Conservation (phyloP, 305 asterid species). For the Plantago coronopus region DNA sequence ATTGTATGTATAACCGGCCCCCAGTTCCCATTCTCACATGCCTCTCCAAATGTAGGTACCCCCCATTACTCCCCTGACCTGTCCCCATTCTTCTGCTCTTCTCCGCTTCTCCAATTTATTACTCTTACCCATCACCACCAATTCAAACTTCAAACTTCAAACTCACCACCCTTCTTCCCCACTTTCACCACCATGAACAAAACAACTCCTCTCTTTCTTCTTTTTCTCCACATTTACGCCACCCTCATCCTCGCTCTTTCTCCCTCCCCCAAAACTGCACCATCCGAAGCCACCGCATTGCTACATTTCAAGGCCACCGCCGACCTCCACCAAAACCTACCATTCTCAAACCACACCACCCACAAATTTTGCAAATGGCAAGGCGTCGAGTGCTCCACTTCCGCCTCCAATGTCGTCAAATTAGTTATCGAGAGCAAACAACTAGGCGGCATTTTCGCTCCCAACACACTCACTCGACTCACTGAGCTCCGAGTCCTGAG, state of each 20-base stretch:
- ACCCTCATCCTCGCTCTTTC: slow-evolving; percentile 8
- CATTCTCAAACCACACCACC: slow-evolving; percentile 23
- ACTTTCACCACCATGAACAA: background rate
- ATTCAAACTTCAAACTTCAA: too few species aligned
- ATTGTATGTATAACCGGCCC: too few species aligned
- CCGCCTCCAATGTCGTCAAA: slow-evolving; percentile 33
- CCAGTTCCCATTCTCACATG: too few species aligned
- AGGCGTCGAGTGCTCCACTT: slow-evolving; percentile 51
- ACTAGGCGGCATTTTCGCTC: slow-evolving; percentile 59
- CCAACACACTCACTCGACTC: slow-evolving; percentile 45
- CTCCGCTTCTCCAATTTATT: too few species aligned
- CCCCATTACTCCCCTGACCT: too few species aligned
- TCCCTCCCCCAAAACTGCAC: slow-evolving; percentile 22
- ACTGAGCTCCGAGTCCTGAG: slow-evolving; percentile 59
- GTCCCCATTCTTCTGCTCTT: too few species aligned
- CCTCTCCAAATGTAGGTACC: too few species aligned
- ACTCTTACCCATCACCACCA: too few species aligned
- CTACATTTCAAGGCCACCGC: slow-evolving; percentile 67
- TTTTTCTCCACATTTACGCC: background rate
- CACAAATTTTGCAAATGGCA: slow-evolving; percentile 60
- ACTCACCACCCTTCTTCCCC: too few species aligned
- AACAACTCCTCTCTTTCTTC: background rate
- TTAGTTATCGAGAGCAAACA: slow-evolving; percentile 36
- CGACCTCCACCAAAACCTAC: slow-evolving; percentile 35
- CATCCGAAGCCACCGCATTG: slow-evolving; percentile 49